A percentile compares a stretch with the other conserved stretches of the same genome.
These are phyloP conservation scores for Exophiala mesophila DNA, from an alignment of 2,329 filamentous ascomycete species.

Conservation along the genomic window DNA sequence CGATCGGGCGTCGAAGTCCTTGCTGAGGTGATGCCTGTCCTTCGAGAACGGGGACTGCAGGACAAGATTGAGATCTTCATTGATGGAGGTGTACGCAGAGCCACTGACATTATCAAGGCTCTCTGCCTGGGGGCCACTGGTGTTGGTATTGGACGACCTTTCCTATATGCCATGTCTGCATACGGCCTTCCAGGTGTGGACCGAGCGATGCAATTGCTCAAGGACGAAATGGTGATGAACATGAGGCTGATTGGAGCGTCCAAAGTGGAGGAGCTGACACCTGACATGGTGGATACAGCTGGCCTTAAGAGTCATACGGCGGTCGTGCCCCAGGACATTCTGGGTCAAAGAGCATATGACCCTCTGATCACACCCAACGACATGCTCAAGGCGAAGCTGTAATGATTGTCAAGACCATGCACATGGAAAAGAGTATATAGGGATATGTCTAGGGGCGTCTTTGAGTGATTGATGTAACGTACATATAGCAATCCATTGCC, in stretches of 20 bases:
- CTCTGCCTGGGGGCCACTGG: constrained; percentile 86
- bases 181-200: constrained; percentile 86
- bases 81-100: constrained; percentile 84
- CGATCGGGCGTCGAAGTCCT: constrained; percentile 85
- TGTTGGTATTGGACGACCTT: constrained; percentile 89
- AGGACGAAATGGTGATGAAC: constrained; percentile 98
- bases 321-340: constrained; percentile 56
- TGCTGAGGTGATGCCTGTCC: constrained; percentile 85
- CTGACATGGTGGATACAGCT: constrained; percentile 71
- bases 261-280: constrained; percentile 70
- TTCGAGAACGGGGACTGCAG: constrained; percentile 68
- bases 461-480: no score
- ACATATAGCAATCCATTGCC: no score
- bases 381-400: constrained; percentile 44
- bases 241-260: constrained; percentile 88
- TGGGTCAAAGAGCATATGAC: constrained; percentile 55
- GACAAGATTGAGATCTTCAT: constrained; percentile 80
- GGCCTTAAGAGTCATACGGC: constrained; percentile 61
- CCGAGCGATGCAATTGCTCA: constrained; percentile 83
- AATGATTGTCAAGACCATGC: no score
- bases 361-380: constrained; percentile 46
- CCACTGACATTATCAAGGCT: constrained; percentile 92
- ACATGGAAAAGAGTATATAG: no score
- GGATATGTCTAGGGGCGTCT: no score
- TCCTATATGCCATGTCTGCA: constrained; percentile 91